Conservation (phyloP, 768 basidiomycete species). For the Pleurotus citrinopileatus region DNA sequence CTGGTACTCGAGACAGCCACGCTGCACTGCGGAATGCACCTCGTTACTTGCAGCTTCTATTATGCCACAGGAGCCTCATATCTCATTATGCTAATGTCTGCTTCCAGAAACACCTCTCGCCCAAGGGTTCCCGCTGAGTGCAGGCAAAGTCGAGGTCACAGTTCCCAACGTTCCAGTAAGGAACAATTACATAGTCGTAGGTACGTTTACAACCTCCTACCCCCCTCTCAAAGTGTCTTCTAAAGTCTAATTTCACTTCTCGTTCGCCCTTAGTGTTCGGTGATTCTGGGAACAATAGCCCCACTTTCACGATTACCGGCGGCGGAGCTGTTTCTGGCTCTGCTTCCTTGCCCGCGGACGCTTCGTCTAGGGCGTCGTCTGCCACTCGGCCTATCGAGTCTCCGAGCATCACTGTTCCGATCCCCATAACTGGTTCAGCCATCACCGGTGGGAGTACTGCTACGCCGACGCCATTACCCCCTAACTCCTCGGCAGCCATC, state of each 20-base stretch:
- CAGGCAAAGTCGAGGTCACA: constrained; percentile 44
- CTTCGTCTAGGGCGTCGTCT: constrained; percentile 11
- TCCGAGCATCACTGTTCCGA: constrained; percentile 24
- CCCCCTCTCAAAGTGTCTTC: not conserved
- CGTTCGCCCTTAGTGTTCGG: constrained; percentile 51
- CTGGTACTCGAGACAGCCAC: too few species aligned
- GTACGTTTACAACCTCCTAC: constrained; percentile 40
- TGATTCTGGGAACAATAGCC: constrained; percentile 63
- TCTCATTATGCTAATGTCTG: too few species aligned
- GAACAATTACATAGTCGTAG: constrained; percentile 55
- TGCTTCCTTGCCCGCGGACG: constrained; percentile 17
- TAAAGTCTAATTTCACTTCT: constrained; percentile 5
- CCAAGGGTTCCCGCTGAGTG: constrained; percentile 45
- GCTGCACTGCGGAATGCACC: not conserved
- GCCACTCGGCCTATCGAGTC: constrained; percentile 18
- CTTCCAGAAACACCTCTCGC: constrained; percentile 57
- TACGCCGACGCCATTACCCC: constrained; percentile 11
- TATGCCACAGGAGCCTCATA: too few species aligned
- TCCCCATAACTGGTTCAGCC: constrained; percentile 28
- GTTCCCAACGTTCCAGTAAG: constrained; percentile 48
- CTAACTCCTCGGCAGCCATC: not conserved
- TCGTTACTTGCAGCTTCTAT: not conserved
- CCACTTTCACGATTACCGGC: constrained; percentile 54
- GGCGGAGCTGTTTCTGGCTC: constrained; percentile 32
- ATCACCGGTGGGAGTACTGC: constrained; percentile 27